Percentiles rank a stretch among this genome's conserved stretches.
phyloP scores from a whole-genome alignment of 805 yeast genomes.

The Wickerhamiella brachini region DNA sequence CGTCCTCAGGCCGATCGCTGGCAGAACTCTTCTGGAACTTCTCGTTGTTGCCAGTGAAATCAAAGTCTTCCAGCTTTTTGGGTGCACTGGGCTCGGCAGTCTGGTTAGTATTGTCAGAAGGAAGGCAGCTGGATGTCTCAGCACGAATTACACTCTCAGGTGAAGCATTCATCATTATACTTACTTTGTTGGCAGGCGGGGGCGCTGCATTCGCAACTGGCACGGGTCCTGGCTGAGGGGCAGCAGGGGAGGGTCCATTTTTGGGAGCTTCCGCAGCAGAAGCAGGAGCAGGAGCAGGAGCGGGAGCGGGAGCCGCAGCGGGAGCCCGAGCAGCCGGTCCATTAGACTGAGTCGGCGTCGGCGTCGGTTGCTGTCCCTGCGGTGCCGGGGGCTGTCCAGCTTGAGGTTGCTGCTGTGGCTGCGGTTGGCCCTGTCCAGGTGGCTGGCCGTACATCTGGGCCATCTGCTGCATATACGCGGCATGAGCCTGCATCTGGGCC shows the following conservation, averaged over 20 bases:
- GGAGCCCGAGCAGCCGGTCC: conserved; percentile 28
- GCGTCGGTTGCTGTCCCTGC: not conserved
- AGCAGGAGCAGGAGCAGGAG: not conserved
- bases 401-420: not conserved
- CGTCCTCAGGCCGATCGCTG: conserved; percentile 12
- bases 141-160: conserved; percentile 18
- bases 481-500: not conserved
- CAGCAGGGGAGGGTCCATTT: not conserved
- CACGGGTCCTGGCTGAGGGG: not conserved
- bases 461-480: not conserved
- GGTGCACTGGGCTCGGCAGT: conserved; percentile 2
- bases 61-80: conserved; percentile 39
- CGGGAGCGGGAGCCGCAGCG: conserved; percentile 35
- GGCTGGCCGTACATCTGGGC: not conserved
- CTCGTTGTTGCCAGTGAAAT: conserved; percentile 62
- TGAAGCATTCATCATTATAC: conserved; percentile 18
- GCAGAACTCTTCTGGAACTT: conserved; percentile 40
- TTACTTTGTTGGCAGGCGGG: conserved; percentile 11
- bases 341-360: conserved; percentile 32
- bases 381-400: not conserved
- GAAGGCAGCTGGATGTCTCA: conserved; percentile 30
- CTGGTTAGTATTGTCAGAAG: conserved; percentile 27
- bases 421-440: not conserved
- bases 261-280: not conserved
- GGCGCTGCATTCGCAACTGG: not conserved